Evolutionary conservation across 75 land plant genomes (phyloP).

Genomic region (Sequoia sempervirens): DNA sequence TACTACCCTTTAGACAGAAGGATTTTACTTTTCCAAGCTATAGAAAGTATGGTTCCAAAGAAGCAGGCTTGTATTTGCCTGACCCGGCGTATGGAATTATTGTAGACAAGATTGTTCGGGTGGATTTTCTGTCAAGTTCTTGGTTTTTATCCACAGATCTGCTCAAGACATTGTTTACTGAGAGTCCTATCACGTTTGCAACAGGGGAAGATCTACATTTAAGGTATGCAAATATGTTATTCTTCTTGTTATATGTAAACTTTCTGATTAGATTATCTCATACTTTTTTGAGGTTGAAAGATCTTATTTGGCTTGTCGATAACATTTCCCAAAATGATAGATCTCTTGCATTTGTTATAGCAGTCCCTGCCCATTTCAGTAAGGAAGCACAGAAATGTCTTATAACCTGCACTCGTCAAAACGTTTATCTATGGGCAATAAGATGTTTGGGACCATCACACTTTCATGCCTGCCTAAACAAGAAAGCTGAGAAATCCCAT

Average conservation of each 20-base stretch:
- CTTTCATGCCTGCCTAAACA: no score
- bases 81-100: conserved; percentile 94
- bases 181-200: conserved; percentile 79
- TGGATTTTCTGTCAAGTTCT: conserved; percentile 96
- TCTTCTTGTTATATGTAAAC: not conserved
- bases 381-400: not conserved
- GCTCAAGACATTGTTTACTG: conserved; percentile 82
- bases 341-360: not conserved
- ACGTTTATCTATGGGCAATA: no score
- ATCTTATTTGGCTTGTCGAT: not conserved
- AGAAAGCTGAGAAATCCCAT: no score
- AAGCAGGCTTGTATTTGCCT: conserved; percentile 94
- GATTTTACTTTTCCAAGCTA: conserved; percentile 97
- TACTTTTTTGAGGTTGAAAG: not conserved
- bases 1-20: conserved; percentile 89
- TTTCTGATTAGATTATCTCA: not conserved
- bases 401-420: no score
- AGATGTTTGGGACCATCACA: no score
- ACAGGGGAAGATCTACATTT: conserved; percentile 99
- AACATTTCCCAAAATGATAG: not conserved
- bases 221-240: conserved; percentile 47
- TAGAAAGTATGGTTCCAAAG: conserved; percentile 82
- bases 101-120: conserved; percentile 83
- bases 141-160: conserved; percentile 95
- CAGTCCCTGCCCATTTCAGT: not conserved